phyloP scores from a whole-genome alignment of 2,329 filamentous ascomycete species.

The Fusarium oxysporum region DNA sequence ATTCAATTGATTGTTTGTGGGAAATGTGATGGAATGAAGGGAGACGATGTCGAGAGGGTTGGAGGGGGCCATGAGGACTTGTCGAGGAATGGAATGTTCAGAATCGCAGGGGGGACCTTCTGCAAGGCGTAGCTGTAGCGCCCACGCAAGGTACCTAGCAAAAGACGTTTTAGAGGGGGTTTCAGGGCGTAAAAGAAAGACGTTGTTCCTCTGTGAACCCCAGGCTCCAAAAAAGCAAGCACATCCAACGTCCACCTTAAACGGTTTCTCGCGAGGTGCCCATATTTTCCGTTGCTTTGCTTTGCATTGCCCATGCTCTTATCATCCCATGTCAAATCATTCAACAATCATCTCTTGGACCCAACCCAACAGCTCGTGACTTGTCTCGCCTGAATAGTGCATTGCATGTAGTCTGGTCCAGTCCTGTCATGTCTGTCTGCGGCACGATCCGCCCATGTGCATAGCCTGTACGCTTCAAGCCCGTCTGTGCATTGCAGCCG shows the following conservation, averaged over 20 bases:
- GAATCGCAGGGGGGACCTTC: conserved; percentile 34
- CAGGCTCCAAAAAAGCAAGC: conserved; percentile 1
- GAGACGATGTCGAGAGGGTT: conserved; percentile 36
- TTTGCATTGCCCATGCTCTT: not conserved
- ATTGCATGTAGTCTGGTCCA: not conserved
- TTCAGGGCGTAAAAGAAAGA: conserved; percentile 10
- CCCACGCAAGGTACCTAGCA: not conserved
- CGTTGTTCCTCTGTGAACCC: conserved; percentile 1
- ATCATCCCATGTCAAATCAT: conserved; percentile 1
- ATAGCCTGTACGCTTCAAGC: conserved; percentile 19
- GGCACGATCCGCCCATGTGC: conserved; percentile 28
- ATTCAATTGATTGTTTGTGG: conserved; percentile 36
- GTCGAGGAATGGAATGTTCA: conserved; percentile 40
- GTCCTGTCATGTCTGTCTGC: conserved; percentile 3
- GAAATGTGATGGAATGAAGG: conserved; percentile 46
- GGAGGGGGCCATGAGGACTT: conserved; percentile 20
- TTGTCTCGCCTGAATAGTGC: conserved; percentile 32
- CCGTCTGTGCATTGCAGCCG: conserved; percentile 19
- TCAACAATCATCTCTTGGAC: conserved; percentile 1
- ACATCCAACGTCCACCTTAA: not conserved
- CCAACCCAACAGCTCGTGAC: not conserved
- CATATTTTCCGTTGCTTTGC: not conserved
- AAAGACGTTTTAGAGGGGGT: conserved; percentile 24
- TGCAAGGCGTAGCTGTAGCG: conserved; percentile 21
- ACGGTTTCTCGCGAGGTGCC: not conserved